These are phyloP conservation scores for Picea glauca DNA, from an alignment of 75 land plant genomes.

Conservation along the genomic window DNA sequence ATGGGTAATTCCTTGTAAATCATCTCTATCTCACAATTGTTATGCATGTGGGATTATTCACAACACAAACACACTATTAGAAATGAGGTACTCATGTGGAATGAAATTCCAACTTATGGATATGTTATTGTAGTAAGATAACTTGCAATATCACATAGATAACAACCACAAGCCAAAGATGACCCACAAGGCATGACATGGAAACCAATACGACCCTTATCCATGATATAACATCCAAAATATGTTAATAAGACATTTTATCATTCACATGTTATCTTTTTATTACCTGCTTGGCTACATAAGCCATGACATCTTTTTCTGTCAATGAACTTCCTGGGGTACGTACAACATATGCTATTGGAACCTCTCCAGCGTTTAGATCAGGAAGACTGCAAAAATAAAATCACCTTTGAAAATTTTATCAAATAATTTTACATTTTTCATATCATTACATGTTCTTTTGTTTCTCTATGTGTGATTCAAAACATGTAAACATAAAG, in stretches of 20 bases:
- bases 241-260: background rate
- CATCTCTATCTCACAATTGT: too few relatives aligned
- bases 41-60: too few relatives aligned
- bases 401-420: background rate
- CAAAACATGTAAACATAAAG: background rate
- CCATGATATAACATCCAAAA: background rate
- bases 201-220: too few relatives aligned
- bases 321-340: slow-evolving; percentile 42
- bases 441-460: background rate
- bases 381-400: slow-evolving; percentile 49
- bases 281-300: slow-evolving; percentile 74
- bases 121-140: too few relatives aligned
- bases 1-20: too few relatives aligned
- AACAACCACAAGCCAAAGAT: too few relatives aligned
- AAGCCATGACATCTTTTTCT: slow-evolving; percentile 49
- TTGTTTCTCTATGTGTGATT: background rate
- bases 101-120: too few relatives aligned
- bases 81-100: too few relatives aligned
- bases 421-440: background rate
- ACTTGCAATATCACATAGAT: too few relatives aligned
- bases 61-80: too few relatives aligned
- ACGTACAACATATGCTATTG: slow-evolving; percentile 76
- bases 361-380: slow-evolving; percentile 85
- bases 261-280: background rate
- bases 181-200: too few relatives aligned